These are phyloP conservation scores for Dendrobium officinale DNA, from an alignment of 106 monocot species.

Conservation along the genomic window DNA sequence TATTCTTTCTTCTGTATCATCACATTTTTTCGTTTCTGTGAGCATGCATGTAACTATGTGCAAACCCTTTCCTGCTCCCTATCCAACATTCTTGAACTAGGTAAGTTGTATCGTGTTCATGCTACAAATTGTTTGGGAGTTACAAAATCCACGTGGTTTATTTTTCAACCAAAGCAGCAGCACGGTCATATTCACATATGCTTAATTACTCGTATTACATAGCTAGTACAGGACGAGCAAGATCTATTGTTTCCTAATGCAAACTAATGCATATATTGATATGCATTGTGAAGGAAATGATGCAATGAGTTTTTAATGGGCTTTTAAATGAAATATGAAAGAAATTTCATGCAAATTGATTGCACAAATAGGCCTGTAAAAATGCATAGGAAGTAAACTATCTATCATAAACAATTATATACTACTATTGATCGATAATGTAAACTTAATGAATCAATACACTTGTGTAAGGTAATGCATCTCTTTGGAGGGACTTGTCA, in stretches of 20 bases:
- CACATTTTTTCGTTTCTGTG: not conserved
- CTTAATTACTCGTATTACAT: not conserved
- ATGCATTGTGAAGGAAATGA: not conserved
- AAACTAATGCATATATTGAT: not conserved
- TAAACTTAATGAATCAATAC: no score
- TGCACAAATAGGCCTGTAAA: not conserved
- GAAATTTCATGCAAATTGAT: not conserved
- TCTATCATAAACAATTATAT: no score
- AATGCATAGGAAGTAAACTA: not conserved
- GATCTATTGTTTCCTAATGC: not conserved
- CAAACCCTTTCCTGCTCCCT: not conserved
- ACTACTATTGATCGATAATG: no score
- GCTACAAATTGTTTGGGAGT: not conserved
- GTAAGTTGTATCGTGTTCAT: not conserved
- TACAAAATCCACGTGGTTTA: not conserved
- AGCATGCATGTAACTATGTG: not conserved
- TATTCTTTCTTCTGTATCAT: not conserved
- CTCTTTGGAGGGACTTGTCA: no score
- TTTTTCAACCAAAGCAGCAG: not conserved
- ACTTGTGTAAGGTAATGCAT: no score
- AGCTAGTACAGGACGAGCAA: not conserved
- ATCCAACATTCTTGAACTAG: not conserved
- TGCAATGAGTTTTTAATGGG: not conserved
- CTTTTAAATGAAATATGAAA: not conserved
- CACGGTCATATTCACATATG: not conserved